A percentile compares a stretch with the other conserved stretches of the same genome.
Evolutionary conservation across 768 basidiomycete species (phyloP).

Genomic region (Boletus vinaceobasis): DNA sequence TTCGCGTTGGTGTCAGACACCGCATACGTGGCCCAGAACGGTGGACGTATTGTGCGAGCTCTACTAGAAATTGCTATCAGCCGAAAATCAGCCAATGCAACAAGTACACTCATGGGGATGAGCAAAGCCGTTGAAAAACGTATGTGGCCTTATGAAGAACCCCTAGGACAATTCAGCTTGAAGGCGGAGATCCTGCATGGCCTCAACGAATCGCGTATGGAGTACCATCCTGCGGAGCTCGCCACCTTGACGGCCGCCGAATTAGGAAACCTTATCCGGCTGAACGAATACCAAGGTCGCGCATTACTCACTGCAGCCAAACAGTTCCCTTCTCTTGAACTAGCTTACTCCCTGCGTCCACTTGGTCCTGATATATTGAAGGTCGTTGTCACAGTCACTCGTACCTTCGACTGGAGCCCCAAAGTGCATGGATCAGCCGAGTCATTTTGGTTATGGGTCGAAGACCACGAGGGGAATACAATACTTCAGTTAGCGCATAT

Average conservation of each 20-base stretch:
- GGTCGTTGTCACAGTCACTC: constrained; percentile 59
- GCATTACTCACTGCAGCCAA: constrained; percentile 77
- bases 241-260: constrained; percentile 61
- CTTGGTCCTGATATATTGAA: constrained; percentile 81
- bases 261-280: constrained; percentile 75
- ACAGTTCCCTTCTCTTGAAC: constrained; percentile 73
- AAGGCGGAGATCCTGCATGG: constrained; percentile 76
- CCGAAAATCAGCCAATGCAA: constrained; percentile 84
- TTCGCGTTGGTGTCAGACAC: constrained; percentile 96
- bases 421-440: constrained; percentile 74
- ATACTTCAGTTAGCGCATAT: constrained; percentile 81
- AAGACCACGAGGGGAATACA: constrained; percentile 74
- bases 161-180: constrained; percentile 76
- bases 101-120: constrained; percentile 78
- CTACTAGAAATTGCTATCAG: constrained; percentile 93
- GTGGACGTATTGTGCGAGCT: constrained; percentile 90
- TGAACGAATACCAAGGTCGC: constrained; percentile 81
- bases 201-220: constrained; percentile 77
- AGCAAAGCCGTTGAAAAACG: constrained; percentile 92
- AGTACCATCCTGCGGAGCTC: constrained; percentile 72
- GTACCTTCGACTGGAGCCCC: constrained; percentile 75
- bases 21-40: constrained; percentile 92
- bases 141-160: constrained; percentile 94
- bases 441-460: constrained; percentile 95
- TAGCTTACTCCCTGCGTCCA: constrained; percentile 73